Conservation (phyloP, 371 early-diverging fungal species). For the Mortierella polycephala region DNA sequence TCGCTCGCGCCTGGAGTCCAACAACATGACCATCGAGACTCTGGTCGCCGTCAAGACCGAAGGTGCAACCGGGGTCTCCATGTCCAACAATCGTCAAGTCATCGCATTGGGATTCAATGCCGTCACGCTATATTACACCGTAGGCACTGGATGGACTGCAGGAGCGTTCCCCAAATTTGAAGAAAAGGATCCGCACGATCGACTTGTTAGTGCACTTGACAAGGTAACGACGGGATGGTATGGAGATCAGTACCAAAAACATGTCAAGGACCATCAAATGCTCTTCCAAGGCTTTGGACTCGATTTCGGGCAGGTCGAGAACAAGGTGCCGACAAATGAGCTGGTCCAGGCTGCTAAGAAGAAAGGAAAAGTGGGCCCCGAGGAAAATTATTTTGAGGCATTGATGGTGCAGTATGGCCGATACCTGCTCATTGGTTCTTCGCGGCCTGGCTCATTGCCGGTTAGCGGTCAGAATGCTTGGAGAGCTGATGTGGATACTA, state of each 20-base stretch:
- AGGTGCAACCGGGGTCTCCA: slow-evolving; percentile 36
- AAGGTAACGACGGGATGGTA: slow-evolving; percentile 28
- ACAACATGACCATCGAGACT: slow-evolving; percentile 44
- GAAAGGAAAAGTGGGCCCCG: slow-evolving; percentile 4
- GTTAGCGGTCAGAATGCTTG: slow-evolving; percentile 23
- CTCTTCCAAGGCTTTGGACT: slow-evolving; percentile 24
- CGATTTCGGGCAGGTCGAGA: slow-evolving; percentile 19
- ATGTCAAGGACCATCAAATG: slow-evolving; percentile 26
- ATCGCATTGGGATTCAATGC: slow-evolving; percentile 37
- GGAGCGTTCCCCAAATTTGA: slow-evolving; percentile 27
- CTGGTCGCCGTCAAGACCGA: slow-evolving; percentile 41
- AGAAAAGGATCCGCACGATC: slow-evolving; percentile 45
- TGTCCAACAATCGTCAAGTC: slow-evolving; percentile 43
- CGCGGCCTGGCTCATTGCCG: slow-evolving; percentile 41
- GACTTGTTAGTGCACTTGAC: slow-evolving; percentile 14
- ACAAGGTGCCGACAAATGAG: slow-evolving; percentile 28
- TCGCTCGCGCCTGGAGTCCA: slow-evolving; percentile 29
- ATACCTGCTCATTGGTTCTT: slow-evolving; percentile 40
- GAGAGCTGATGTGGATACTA: slow-evolving; percentile 2
- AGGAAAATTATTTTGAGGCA: slow-evolving; percentile 32
- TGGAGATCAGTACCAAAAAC: slow-evolving; percentile 33
- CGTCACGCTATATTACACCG: slow-evolving; percentile 32
- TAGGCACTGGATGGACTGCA: slow-evolving; percentile 35
- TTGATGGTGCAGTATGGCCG: slow-evolving; percentile 42
- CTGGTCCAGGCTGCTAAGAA: slow-evolving; percentile 13